Evolutionary conservation across 768 basidiomycete genomes (phyloP).

Genomic region (Suillus luteus): DNA sequence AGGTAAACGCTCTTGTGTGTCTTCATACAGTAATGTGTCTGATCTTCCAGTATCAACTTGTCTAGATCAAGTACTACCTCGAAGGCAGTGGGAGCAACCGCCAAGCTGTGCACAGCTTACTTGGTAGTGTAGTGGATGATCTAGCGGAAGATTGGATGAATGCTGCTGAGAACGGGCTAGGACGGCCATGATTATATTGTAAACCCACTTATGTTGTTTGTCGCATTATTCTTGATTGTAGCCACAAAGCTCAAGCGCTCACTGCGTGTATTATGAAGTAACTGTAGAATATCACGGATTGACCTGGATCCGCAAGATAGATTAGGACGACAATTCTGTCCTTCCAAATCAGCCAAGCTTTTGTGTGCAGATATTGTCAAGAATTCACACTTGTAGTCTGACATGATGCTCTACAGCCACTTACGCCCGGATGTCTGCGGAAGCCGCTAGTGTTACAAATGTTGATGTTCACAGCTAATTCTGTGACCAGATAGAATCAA

Average conservation of each 20-base stretch:
- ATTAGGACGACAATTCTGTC: neutral
- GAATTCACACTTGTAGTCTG: neutral
- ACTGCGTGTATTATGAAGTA: too few relatives aligned
- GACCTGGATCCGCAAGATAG: neutral
- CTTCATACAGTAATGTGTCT: neutral
- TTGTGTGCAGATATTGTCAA: neutral
- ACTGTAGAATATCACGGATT: slow-evolving; percentile 19
- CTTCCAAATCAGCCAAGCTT: too few relatives aligned
- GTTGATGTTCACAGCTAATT: neutral
- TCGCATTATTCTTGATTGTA: neutral
- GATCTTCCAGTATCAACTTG: slow-evolving; percentile 1
- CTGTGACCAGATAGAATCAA: neutral
- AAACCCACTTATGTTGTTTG: neutral
- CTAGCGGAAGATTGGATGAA: slow-evolving; percentile 72
- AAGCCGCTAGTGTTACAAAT: neutral
- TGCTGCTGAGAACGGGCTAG: slow-evolving; percentile 52
- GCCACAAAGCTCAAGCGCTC: neutral
- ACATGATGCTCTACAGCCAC: neutral
- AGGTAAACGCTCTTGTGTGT: slow-evolving; percentile 45
- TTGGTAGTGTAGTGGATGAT: slow-evolving; percentile 61
- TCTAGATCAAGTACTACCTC: slow-evolving; percentile 83
- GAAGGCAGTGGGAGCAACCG: slow-evolving; percentile 70
- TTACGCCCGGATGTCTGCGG: neutral
- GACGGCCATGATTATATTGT: slow-evolving; percentile 27
- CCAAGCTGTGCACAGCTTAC: slow-evolving; percentile 45